Evolutionary conservation across 441 rosid genomes (phyloP).

Genomic region (Gossypium schwendimanii): DNA sequence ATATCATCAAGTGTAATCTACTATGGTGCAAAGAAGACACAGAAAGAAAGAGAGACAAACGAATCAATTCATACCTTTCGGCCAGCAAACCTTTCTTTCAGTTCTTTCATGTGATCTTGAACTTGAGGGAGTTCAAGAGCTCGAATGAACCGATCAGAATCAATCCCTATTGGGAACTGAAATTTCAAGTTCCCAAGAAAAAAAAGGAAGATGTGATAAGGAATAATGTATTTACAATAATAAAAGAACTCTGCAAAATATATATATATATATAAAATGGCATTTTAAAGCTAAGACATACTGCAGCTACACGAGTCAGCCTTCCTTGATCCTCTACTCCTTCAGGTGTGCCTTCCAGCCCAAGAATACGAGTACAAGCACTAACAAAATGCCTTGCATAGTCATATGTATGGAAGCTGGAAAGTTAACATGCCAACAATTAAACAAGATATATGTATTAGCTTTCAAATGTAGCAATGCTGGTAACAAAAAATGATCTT

Average conservation of each 20-base stretch:
- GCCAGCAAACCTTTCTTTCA: conserved; percentile 62
- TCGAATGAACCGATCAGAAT: conserved; percentile 65
- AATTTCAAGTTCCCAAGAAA: conserved; percentile 33
- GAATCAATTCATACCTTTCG: conserved; percentile 43
- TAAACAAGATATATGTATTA: not conserved
- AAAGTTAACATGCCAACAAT: conserved; percentile 9
- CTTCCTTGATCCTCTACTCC: conserved; percentile 84
- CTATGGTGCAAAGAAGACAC: not conserved
- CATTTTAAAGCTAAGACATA: conserved; percentile 22
- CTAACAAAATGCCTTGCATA: conserved; percentile 85
- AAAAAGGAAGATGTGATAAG: not conserved
- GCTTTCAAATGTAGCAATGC: not conserved
- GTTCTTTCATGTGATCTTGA: conserved; percentile 58
- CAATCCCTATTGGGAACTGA: conserved; percentile 82
- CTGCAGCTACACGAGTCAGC: conserved; percentile 76
- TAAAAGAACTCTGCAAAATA: not conserved
- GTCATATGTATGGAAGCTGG: conserved; percentile 76
- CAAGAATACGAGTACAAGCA: conserved; percentile 82
- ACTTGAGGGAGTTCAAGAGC: conserved; percentile 60
- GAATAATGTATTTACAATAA: not conserved
- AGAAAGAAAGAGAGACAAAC: not conserved
- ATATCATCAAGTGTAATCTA: not conserved
- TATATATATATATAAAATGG: too few relatives aligned
- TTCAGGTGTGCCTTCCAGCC: conserved; percentile 80
- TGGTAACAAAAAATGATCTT: conserved; percentile 17